Evolutionary conservation across 139 green algal genomes (phyloP).

Genomic region (Chlorella sp.): DNA sequence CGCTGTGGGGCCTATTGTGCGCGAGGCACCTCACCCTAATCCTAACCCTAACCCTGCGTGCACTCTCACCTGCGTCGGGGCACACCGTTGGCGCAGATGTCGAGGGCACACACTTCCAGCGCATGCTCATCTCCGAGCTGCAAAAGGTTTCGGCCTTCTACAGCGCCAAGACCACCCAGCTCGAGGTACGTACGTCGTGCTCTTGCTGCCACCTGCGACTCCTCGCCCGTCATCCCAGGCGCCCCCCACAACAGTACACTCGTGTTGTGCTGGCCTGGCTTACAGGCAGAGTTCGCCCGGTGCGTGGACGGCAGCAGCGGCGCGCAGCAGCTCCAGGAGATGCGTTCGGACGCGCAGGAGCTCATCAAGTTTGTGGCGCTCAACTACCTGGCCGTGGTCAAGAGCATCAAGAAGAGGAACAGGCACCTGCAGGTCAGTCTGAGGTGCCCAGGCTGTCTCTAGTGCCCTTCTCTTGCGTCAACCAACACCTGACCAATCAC

Average conservation of each 20-base stretch:
- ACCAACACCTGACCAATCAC: neutral
- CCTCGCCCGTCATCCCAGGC: neutral
- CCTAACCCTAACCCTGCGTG: neutral
- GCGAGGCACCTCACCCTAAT: neutral
- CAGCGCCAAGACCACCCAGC: conserved; percentile 35
- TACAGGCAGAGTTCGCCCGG: neutral
- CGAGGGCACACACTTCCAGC: conserved; percentile 32
- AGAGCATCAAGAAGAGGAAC: conserved; percentile 82
- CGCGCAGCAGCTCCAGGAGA: neutral
- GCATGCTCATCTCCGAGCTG: conserved; percentile 45
- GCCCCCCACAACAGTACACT: neutral
- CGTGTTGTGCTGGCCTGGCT: too few relatives aligned
- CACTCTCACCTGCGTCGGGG: neutral
- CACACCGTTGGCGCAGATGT: conserved; percentile 46
- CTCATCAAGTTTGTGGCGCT: conserved; percentile 70
- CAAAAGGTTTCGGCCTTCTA: conserved; percentile 58
- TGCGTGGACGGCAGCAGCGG: neutral
- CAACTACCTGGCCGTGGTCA: conserved; percentile 78
- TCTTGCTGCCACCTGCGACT: neutral
- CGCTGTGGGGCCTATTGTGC: neutral
- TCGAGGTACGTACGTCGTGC: conserved; percentile 32
- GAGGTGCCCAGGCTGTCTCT: neutral
- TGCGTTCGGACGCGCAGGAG: conserved; percentile 35
- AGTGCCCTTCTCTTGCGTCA: neutral
- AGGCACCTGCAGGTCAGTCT: conserved; percentile 42